Percentiles rank a stretch among this genome's conserved stretches.
Evolutionary conservation across 495 filamentous ascomycete species (phyloP).

Genomic region (Delitschia confertaspora): DNA sequence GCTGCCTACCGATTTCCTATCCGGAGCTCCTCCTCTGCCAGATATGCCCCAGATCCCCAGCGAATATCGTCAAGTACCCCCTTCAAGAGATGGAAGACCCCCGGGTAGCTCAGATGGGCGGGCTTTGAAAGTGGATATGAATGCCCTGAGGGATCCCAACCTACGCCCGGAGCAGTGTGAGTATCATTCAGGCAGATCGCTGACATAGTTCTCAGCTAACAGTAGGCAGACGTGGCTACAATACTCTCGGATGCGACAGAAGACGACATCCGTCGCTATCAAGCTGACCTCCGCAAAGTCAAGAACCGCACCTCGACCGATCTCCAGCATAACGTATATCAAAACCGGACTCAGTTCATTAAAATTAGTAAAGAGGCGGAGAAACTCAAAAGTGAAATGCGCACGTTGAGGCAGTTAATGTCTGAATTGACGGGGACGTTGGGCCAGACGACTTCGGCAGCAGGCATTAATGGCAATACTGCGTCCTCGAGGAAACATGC

Average conservation of each 20-base stretch:
- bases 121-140: conserved; percentile 53
- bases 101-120: conserved; percentile 37
- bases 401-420: conserved; percentile 76
- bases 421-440: conserved; percentile 71
- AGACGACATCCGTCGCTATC: conserved; percentile 80
- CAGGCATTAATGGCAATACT: conserved; percentile 27
- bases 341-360: conserved; percentile 97
- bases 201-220: neutral
- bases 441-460: conserved; percentile 53
- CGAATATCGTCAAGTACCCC: conserved; percentile 36
- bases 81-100: conserved; percentile 35
- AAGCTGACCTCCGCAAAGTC: conserved; percentile 62
- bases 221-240: conserved; percentile 55
- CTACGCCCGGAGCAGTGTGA: conserved; percentile 54
- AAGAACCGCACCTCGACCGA: conserved; percentile 78
- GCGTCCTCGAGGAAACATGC: conserved; percentile 52
- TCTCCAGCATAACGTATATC: conserved; percentile 92
- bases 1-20: conserved; percentile 56
- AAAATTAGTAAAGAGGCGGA: conserved; percentile 98
- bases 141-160: conserved; percentile 69
- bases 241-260: conserved; percentile 88
- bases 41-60: conserved; percentile 46
- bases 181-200: conserved; percentile 1
- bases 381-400: conserved; percentile 94
- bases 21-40: conserved; percentile 59